Base-by-base conservation (phyloP, 202 grass and related monocot genomes). In the Digitaria exilis region DNA sequence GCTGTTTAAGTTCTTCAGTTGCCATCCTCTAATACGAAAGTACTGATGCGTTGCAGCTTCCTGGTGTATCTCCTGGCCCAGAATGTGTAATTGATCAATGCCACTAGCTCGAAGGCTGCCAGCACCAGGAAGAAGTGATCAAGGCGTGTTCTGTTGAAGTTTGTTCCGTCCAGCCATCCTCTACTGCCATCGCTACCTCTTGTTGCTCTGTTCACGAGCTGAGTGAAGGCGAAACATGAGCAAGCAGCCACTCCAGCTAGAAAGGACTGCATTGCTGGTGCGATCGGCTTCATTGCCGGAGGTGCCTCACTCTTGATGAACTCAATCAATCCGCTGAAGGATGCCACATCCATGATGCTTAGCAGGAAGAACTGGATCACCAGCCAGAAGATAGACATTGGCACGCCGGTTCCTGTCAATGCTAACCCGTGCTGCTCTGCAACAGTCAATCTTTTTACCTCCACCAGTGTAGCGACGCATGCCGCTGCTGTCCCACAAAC, bases 161-260 rank as follows among this genome's bases (percentile, higher is more conserved):
- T 77, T 66, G 76, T 35, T 25, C 94, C 91, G 7, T 91, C 94
- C 14, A 93, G 49, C 94, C 94, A 97, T 35, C 94, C 91, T 55
- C 63, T 79, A 30, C 39, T 34, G 6, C 63, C 17, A 1, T 64
- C 18, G 4, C 72, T 68, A 32, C 58, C 26, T 65, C 80, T 86
- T 1, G 89, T 88, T 8, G 46, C 85, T 19, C 55, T 79, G 48
- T 87, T 87, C 48, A 81, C 48, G 1, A 93, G 3, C 2, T 85
- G 84, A 34, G 91, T 48, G 16, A 93, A 74, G 24, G 81, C 79
- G 19, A 75, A 78, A 4, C 59, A 87, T 2, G 89, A 42, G 79
- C 85, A 91, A 18, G 89, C 52, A 42, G 89, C 69, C 19, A 75
- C 39, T 57, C 94, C 94, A 5, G 69, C 39, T 4, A 90, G 4